These are phyloP conservation scores for Primulina huaijiensis DNA, from an alignment of 257 asterid genomes.

Conservation along the genomic window DNA sequence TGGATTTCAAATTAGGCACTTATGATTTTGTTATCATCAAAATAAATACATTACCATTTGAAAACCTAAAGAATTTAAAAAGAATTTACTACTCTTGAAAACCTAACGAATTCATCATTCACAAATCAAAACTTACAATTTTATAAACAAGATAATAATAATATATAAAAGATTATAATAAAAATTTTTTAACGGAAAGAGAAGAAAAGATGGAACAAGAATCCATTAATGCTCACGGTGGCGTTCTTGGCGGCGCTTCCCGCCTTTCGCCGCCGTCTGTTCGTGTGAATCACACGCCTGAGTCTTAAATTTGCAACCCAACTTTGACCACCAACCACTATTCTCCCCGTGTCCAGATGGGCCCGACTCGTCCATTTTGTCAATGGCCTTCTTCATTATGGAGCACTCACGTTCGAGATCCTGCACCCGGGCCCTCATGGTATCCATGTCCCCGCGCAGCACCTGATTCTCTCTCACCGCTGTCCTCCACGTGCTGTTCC, in stretches of 20 bases:
- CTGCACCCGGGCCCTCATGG: constrained; percentile 81
- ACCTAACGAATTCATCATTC: too few species aligned
- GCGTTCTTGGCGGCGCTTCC: constrained; percentile 48
- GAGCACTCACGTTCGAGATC: constrained; percentile 85
- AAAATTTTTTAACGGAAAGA: background rate
- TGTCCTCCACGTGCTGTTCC: constrained; percentile 56
- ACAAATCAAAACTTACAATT: too few species aligned
- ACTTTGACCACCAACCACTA: constrained; percentile 64
- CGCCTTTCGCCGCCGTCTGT: constrained; percentile 53
- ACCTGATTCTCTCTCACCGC: constrained; percentile 86
- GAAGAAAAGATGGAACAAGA: constrained; percentile 6
- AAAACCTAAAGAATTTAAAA: too few species aligned
- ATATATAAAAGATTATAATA: background rate
- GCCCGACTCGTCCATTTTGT: constrained; percentile 55
- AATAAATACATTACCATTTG: too few species aligned
- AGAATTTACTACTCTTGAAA: too few species aligned
- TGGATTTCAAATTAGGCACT: too few species aligned
- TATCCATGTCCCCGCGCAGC: constrained; percentile 77
- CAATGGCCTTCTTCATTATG: constrained; percentile 67
- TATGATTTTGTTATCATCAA: too few species aligned
- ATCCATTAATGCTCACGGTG: constrained; percentile 35
- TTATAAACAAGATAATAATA: too few species aligned
- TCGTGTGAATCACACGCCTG: constrained; percentile 96
- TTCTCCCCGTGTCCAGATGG: constrained; percentile 38
- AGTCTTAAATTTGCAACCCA: constrained; percentile 86